Conservation (phyloP, 345 rosid genomes). For the Pistacia vera region DNA sequence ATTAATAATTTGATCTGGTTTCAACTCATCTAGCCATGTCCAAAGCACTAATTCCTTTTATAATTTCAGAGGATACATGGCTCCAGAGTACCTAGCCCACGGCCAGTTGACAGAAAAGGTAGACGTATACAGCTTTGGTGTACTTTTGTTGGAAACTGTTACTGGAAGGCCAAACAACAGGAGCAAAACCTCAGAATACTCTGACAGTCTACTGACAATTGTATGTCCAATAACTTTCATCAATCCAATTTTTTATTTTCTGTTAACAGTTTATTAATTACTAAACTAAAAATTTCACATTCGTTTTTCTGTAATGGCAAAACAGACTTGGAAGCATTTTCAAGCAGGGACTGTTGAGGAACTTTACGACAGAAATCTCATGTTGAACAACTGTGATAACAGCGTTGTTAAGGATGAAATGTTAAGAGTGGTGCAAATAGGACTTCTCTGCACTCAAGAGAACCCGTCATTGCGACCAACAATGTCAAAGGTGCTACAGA, state of each 20-base stretch:
- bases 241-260: not conserved
- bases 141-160: constrained; percentile 76
- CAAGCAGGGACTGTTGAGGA: constrained; percentile 68
- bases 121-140: constrained; percentile 90
- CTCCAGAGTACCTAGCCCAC: constrained; percentile 89
- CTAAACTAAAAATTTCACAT: constrained; percentile 4
- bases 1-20: not conserved
- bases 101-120: constrained; percentile 95
- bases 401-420: constrained; percentile 53
- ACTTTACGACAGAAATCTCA: constrained; percentile 68
- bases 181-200: constrained; percentile 67
- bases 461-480: constrained; percentile 67
- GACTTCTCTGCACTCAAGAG: constrained; percentile 84
- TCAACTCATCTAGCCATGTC: not conserved
- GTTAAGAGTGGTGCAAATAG: constrained; percentile 69
- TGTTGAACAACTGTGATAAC: constrained; percentile 44
- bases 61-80: constrained; percentile 84
- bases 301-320: constrained; percentile 7
- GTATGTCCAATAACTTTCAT: constrained; percentile 44
- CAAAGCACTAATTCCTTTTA: constrained; percentile 5
- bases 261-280: not conserved
- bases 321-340: constrained; percentile 79
- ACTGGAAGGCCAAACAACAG: constrained; percentile 81
- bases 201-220: constrained; percentile 75
- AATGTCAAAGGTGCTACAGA: constrained; percentile 74